These are phyloP conservation scores for Globisporangium megalacanthum DNA, from an alignment of 352 stramenopile genomes.

Conservation along the genomic window DNA sequence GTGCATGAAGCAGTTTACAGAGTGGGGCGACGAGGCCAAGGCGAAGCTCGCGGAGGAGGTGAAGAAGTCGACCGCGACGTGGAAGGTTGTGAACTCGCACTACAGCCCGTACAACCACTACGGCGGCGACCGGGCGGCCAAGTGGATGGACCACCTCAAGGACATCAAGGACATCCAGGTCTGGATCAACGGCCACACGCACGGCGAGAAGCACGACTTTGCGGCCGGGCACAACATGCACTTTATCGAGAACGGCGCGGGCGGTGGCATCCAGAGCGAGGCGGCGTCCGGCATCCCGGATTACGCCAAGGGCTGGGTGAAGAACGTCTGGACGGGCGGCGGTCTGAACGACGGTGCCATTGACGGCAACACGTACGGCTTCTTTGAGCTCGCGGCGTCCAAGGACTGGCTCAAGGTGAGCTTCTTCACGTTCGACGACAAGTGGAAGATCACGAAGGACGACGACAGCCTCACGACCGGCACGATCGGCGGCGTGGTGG, in stretches of 20 bases:
- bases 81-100: constrained; percentile 85
- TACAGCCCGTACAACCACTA: constrained; percentile 79
- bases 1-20: constrained; percentile 60
- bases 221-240: constrained; percentile 38
- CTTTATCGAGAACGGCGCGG: constrained; percentile 76
- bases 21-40: constrained; percentile 65
- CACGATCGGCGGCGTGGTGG: constrained; percentile 14
- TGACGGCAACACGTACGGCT: constrained; percentile 32
- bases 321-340: constrained; percentile 44
- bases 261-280: constrained; percentile 77
- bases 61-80: constrained; percentile 59
- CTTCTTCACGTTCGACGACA: constrained; percentile 34
- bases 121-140: constrained; percentile 41
- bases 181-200: constrained; percentile 73
- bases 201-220: constrained; percentile 77
- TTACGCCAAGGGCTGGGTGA: constrained; percentile 38
- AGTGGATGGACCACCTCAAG: constrained; percentile 58
- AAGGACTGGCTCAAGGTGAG: constrained; percentile 30
- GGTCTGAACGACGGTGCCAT: constrained; percentile 20
- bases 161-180: constrained; percentile 46
- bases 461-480: constrained; percentile 13
- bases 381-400: constrained; percentile 26
- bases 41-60: constrained; percentile 46
- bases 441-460: constrained; percentile 26
- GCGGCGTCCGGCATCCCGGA: constrained; percentile 66